Base-by-base conservation (phyloP, 305 asterid genomes). In the Fraxinus velutina region DNA sequence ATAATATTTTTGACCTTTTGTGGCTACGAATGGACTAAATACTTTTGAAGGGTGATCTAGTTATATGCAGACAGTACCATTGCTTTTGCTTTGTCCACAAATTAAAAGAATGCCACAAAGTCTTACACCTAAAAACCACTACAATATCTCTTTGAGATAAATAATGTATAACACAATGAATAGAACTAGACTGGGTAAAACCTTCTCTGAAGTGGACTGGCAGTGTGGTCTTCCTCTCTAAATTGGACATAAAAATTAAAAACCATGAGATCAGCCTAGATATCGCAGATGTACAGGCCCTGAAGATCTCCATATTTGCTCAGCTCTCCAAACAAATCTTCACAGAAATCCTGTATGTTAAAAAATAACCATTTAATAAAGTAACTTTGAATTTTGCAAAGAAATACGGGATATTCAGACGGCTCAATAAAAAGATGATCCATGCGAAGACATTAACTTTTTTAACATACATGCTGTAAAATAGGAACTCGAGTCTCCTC, bases 211-310 rank as follows among this genome's bases (percentile, higher is more conserved):
- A 84, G 85, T 13, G 85, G 83, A 77, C 60, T 75, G 64, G 84
- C 83, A 42, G 87, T 78, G n/a, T 84, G 85, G 39, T 84, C 87
- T 78, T 84, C 87, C 79, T 81, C 87, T 66, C 87, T 81, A 76
- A 81, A 84, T 72, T 78, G 87, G 62, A 73, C 80, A 36, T 84
- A 81, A 9, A 84, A 83, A 50, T 84, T 81, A 75, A 85, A 80
- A 44, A 84, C 87, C 85, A 84, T 84, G 83, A 81, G 87, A 82
- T 84, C 87, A 73, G 87, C 87, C 71, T 73, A 62, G 75, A 81
- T 81, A 24, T 84, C 81, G 29, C 87, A 84, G 68, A 81, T 81
- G 78, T 84, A 81, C 7, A 81, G 81, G 68, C 80, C 82, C 79
- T 84, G 83, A 75, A 84, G 4, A 73, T 84, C 85, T 74, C 85